Conservation (phyloP, 306 rosid genomes). For the Begonia fuchsioides region DNA sequence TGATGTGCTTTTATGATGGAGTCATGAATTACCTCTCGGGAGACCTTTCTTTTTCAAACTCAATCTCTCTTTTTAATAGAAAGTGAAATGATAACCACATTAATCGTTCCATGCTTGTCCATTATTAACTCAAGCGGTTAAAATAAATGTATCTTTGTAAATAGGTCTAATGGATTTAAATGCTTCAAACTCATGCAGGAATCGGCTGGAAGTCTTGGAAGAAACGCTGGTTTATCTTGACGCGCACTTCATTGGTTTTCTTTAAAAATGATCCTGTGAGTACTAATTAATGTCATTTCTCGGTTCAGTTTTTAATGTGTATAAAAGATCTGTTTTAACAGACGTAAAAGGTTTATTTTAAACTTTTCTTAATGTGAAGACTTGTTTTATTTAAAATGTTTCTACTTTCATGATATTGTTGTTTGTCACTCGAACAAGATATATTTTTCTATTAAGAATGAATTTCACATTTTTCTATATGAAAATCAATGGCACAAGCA, state of each 20-base stretch:
- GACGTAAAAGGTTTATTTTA: background rate
- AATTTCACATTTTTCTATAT: too few species aligned
- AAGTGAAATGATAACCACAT: too few species aligned
- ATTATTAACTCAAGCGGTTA: too few species aligned
- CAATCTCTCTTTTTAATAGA: too few species aligned
- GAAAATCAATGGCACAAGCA: too few species aligned
- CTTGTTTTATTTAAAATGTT: background rate
- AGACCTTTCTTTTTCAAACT: too few species aligned
- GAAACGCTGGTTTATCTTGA: slow-evolving; percentile 97
- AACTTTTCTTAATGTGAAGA: background rate
- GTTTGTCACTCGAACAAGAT: background rate
- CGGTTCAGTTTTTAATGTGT: slow-evolving; percentile 4
- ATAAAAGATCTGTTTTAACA: background rate
- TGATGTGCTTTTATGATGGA: too few species aligned
- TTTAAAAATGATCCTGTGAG: slow-evolving; percentile 96
- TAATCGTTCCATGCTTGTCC: too few species aligned
- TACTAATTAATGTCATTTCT: slow-evolving; percentile 13
- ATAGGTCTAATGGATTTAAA: slow-evolving; percentile 3
- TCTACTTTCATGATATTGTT: background rate
- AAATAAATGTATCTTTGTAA: too few species aligned
- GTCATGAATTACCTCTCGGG: too few species aligned
- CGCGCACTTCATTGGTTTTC: slow-evolving; percentile 85
- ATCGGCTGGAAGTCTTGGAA: slow-evolving; percentile 99
- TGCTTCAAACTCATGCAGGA: slow-evolving; percentile 43
- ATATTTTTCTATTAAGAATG: background rate